Base-by-base conservation (phyloP, 202 grass and related monocot species). In the Eragrostis tef region DNA sequence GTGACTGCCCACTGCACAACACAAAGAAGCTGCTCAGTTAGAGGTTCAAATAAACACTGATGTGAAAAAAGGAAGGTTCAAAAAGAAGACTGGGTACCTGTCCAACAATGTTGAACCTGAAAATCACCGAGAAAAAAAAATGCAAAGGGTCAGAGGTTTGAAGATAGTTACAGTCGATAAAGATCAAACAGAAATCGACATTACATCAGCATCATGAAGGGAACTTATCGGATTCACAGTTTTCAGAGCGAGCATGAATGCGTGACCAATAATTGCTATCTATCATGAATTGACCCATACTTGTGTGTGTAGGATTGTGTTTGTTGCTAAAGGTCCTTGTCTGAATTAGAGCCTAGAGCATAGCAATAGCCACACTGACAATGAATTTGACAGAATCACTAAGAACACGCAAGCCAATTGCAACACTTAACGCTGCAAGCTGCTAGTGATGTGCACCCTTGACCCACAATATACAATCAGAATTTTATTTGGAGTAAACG, bases 71-170 rank as follows among this genome's bases (percentile, higher is more conserved):
- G 8, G 53, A 6, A 21, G 6, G 7, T 79, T 34, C 50, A 21
- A 19, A 31, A 31, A 64, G 64, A 53, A 24, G 6, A 41, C 7
- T n/a, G 2, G 25, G 61, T 86, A 98, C 95, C 95, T 98, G 95
- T 39, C 95, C 95, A 67, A 90, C 90, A 48, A 98, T 94, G 82
- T 98, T 98, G 83, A 93, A 98, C 95, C 95, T 95, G 92, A 85
- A 91, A 43, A 48, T 29, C 27, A 70, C 68, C 72, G 7, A 63
- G 25, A 25, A 29, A 74, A 10, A 54, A 70, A 25, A 31, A 17
- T 0, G 1, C 9, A 16, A 72, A 76, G 25, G 15, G 74, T 75
- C 12, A 89, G 59, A 85, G 21, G 7, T 22, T 20, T 20, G 63
- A 45, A 24, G 47, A 11, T 2, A 19, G 16, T 12, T 61, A 24